Evolutionary conservation across 1,139 yeast genomes (phyloP), one percentile per base, ranked within the genome.

Genomic region (Pichia norvegensis): DNA sequence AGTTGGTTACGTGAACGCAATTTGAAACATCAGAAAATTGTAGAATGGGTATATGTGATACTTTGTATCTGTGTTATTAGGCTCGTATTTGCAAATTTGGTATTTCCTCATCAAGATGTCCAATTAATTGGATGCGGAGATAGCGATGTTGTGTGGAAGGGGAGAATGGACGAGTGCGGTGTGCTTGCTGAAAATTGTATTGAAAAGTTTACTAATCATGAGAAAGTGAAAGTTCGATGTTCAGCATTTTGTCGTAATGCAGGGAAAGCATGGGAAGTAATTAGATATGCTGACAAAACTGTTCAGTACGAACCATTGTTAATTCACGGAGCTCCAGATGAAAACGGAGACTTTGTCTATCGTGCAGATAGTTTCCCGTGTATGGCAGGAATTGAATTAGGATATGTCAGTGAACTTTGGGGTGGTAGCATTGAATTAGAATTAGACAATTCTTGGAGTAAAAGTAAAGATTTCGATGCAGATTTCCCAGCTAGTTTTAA

Each of bases 351-450:
- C 5, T 29, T 36, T 4, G 43, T 88, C 1, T 92, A 87, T 58
- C 70, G 98, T 50, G 92, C 87, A 0, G 98, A 92, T 63, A 85
- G 95, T 1, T 88, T 70, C 58, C 81, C 92, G 0, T 92, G 98
- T 64, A 94, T 90, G 0, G 82, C 97, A 1, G 97, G 95, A 0
- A 78, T 85, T 4, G 96, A 90, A 62, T 81, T 90, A 2, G 97
- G 97, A 1, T 59, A 80, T 0, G 67, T 88, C 1, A 80, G 94
- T 1, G 82, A 92, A 21, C 61, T 72, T 38, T 67, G 67, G 50
- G 98, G 98, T 2, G 97, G 97, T 0, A 83, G 95, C 61, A 90
- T 88, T 0, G 67, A 76, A 41, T 55, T 87, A 6, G 67, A 79
- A 7, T 80, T 79, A 61, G 60, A 71, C 67, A 3, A 68, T 87